Evolutionary conservation across 1,284 basidiomycete genomes (phyloP).

Genomic region (Ceratobasidium sp.): DNA sequence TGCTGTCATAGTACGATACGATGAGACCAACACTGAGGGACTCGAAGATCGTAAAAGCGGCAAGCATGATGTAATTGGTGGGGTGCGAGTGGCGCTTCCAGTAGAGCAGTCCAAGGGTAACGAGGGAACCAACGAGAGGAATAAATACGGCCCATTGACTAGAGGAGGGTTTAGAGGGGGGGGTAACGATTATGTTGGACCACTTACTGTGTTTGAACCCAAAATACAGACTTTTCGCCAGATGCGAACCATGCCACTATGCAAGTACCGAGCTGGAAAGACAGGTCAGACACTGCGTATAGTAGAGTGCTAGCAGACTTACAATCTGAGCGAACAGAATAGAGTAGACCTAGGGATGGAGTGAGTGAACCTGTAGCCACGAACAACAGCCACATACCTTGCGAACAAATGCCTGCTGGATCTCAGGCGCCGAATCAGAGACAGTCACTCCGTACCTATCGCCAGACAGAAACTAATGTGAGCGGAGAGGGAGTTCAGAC

Average conservation of each 20-base stretch:
- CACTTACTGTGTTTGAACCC: slow-evolving; percentile 78
- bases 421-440: slow-evolving; percentile 76
- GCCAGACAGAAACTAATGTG: no score
- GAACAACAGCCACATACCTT: slow-evolving; percentile 62
- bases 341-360: slow-evolving; percentile 65
- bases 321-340: slow-evolving; percentile 84
- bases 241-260: slow-evolving; percentile 76
- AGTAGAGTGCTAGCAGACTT: slow-evolving; percentile 52
- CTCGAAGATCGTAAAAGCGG: slow-evolving; percentile 83
- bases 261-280: slow-evolving; percentile 74
- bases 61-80: slow-evolving; percentile 81
- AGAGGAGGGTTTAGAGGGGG: slow-evolving; percentile 31
- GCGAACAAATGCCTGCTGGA: slow-evolving; percentile 80
- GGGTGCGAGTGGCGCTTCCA: slow-evolving; percentile 92
- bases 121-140: slow-evolving; percentile 78
- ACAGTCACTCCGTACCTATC: slow-evolving; percentile 78
- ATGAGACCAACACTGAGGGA: slow-evolving; percentile 84
- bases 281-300: not conserved
- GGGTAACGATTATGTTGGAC: slow-evolving; percentile 10
- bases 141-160: slow-evolving; percentile 83
- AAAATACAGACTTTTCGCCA: slow-evolving; percentile 68
- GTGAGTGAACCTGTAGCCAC: slow-evolving; percentile 1
- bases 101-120: slow-evolving; percentile 82
- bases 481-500: slow-evolving; percentile 15
- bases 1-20: slow-evolving; percentile 80